Conservation (phyloP, 2,329 filamentous ascomycete genomes). For the Fusarium aywerte region DNA sequence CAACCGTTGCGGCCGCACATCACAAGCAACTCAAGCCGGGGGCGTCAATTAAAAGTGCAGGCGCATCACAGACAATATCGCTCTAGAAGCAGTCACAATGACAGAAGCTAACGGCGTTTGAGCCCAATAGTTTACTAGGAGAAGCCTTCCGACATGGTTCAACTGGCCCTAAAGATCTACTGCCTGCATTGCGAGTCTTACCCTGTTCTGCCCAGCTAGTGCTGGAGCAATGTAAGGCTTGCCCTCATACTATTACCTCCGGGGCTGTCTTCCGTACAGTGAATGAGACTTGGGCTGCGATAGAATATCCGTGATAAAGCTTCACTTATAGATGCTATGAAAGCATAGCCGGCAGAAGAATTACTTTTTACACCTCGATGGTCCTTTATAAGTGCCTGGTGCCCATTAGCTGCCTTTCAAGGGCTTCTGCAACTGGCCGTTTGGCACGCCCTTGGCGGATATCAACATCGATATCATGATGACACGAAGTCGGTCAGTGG, state of each 20-base stretch:
- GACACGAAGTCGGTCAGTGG: background rate
- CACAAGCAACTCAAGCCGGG: constrained; percentile 1
- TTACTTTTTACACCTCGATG: constrained; percentile 21
- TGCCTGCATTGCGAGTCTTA: background rate
- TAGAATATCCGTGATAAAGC: background rate
- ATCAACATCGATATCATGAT: constrained; percentile 6
- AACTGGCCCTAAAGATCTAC: background rate
- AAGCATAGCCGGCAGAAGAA: constrained; percentile 17
- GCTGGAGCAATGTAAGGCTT: constrained; percentile 4
- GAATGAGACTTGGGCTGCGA: background rate
- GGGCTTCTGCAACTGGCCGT: background rate
- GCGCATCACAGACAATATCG: constrained; percentile 3
- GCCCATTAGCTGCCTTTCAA: background rate
- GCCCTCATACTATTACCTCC: background rate
- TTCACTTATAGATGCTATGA: constrained; percentile 29
- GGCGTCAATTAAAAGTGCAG: constrained; percentile 3
- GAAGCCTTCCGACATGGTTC: constrained; percentile 7
- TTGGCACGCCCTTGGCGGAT: constrained; percentile 12
- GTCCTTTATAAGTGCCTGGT: constrained; percentile 6
- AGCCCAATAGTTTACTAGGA: background rate
- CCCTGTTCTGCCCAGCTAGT: constrained; percentile 8
- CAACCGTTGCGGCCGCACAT: constrained; percentile 14
- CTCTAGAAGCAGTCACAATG: constrained; percentile 4
- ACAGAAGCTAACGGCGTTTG: constrained; percentile 11
- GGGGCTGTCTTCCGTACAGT: constrained; percentile 13